These are phyloP conservation scores for Panaeolus papilionaceus DNA, from an alignment of 768 basidiomycete genomes.

Conservation along the genomic window DNA sequence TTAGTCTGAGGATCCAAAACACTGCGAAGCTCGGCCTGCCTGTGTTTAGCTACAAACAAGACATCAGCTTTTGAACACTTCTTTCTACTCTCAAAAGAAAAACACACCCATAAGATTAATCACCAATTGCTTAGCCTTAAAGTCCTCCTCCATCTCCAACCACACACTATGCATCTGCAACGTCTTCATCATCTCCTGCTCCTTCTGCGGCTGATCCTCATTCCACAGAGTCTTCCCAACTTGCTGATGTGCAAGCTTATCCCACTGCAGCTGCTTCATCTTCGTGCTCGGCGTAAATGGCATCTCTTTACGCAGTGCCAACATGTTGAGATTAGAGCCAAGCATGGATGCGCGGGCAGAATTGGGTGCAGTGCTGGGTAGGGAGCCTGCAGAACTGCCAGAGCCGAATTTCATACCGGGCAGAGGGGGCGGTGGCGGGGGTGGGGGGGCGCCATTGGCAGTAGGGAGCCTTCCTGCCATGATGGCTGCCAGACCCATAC, in stretches of 20 bases:
- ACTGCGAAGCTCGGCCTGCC: conserved; percentile 88
- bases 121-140: conserved; percentile 94
- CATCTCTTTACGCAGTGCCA: conserved; percentile 83
- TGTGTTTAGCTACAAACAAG: conserved; percentile 67
- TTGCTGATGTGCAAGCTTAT: conserved; percentile 92
- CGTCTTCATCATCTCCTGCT: conserved; percentile 82
- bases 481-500: conserved; percentile 22
- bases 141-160: conserved; percentile 97
- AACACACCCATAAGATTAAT: conserved; percentile 83
- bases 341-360: conserved; percentile 68
- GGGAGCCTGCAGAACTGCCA: conserved; percentile 27
- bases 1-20: conserved; percentile 91
- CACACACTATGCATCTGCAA: conserved; percentile 88
- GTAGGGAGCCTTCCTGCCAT: conserved; percentile 20
- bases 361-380: conserved; percentile 42
- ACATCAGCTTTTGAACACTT: not conserved
- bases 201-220: conserved; percentile 68
- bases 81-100: not conserved
- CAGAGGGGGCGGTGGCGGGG: conserved; percentile 42
- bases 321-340: conserved; percentile 59
- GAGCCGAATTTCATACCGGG: conserved; percentile 19
- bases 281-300: conserved; percentile 84
- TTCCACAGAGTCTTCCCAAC: conserved; percentile 88
- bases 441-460: conserved; percentile 38
- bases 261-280: conserved; percentile 99